Evolutionary conservation across 2,329 filamentous ascomycete genomes (phyloP), one percentile per base, ranked within the genome.

Genomic region (Arthrobotrys conoides): DNA sequence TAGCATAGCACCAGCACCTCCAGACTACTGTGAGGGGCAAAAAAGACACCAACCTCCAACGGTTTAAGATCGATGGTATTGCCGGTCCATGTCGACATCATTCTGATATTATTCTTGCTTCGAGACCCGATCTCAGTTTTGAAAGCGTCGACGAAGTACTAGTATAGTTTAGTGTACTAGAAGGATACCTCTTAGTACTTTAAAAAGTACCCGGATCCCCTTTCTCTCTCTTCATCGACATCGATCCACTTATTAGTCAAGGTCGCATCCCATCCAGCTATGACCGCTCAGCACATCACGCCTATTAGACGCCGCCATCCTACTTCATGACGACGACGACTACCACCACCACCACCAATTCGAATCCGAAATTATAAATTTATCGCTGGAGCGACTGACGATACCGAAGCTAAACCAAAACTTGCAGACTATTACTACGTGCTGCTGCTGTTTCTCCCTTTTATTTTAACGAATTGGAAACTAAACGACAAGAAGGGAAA

Each of bases 1-100:
- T n/a, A n/a, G n/a, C n/a, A n/a, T n/a, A n/a, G n/a, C n/a, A n/a
- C n/a, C n/a, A n/a, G n/a, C n/a, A n/a, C n/a, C n/a, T n/a, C n/a
- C n/a, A n/a, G n/a, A n/a, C n/a, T n/a, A n/a, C n/a, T n/a, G n/a
- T 30, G 64, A 55, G 68, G 68, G 68, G 68, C 68, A 71, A 71
- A 70, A 8, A 18, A 64, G 27, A n/a, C 48, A 27, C 33, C 64
- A 53, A 36, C 16, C 64, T 48, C 30, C 63, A 33, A 14, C 63
- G 9, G 46, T 38, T 24, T 44, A 53, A 38, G 27, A 53, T 49
- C 63, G 63, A 49, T 51, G 64, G 63, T 51, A 18, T 33, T 5
- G 38, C 38, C 38, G 22, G 36, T 30, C 38, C 27, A 30, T 51
- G 63, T 49, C 41, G 51, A 41, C 65, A 69, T 55, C 51, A 69